These are phyloP conservation scores for Monilinia aucupariae DNA, from an alignment of 2,329 filamentous ascomycete genomes.

Conservation along the genomic window DNA sequence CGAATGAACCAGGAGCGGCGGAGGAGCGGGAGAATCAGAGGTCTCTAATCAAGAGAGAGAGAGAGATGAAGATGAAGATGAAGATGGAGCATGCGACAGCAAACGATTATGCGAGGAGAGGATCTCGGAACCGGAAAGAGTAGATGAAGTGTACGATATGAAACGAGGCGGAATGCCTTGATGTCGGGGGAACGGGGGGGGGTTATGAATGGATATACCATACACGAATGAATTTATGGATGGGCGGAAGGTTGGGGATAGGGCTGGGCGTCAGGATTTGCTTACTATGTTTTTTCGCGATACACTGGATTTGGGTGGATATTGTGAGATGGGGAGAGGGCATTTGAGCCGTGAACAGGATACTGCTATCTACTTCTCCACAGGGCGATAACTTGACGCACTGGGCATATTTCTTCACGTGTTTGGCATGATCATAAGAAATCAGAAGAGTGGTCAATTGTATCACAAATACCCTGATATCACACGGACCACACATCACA, in stretches of 20 bases:
- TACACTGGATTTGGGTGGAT: neutral
- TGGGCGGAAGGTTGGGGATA: neutral
- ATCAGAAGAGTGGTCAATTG: neutral
- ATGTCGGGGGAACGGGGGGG: neutral
- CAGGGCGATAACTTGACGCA: neutral
- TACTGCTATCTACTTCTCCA: neutral
- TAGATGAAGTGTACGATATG: neutral
- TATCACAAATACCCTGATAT: neutral
- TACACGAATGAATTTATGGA: neutral
- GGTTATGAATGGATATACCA: neutral
- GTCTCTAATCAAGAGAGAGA: too few species aligned
- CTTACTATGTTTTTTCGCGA: neutral
- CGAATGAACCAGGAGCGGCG: too few species aligned
- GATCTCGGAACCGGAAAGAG: neutral
- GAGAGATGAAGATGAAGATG: too few species aligned
- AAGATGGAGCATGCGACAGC: constrained; percentile 29
- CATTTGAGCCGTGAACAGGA: neutral
- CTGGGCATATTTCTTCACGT: too few species aligned
- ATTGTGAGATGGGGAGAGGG: constrained; percentile 5
- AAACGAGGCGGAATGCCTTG: neutral
- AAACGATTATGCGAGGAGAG: constrained; percentile 16
- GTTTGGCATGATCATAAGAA: neutral
- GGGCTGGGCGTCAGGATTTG: neutral
- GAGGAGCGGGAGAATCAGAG: too few species aligned
- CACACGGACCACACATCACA: neutral